Conservation (phyloP, 768 basidiomycete genomes). For the Kondoa subrosea region DNA sequence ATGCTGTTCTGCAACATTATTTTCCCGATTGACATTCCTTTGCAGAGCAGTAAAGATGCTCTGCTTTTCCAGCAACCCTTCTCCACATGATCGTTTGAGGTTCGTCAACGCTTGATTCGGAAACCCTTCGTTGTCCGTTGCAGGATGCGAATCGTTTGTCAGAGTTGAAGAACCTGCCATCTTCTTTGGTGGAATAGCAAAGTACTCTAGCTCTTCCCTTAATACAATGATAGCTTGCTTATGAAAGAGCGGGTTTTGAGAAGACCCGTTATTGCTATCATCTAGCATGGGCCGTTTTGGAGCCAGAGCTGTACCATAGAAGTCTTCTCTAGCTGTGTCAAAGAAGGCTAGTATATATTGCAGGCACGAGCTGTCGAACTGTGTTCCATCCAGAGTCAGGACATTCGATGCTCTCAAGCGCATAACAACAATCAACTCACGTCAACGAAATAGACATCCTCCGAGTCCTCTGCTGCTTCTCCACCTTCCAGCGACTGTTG, state of each 20-base stretch:
- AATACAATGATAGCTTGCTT: slow-evolving; percentile 98
- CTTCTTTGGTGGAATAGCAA: slow-evolving; percentile 67
- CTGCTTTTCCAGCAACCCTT: slow-evolving; percentile 67
- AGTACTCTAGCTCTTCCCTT: slow-evolving; percentile 94
- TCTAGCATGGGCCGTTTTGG: slow-evolving; percentile 9
- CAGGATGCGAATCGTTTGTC: slow-evolving; percentile 33
- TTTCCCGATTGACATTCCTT: slow-evolving; percentile 97
- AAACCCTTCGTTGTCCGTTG: slow-evolving; percentile 51
- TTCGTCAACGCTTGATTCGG: slow-evolving; percentile 61
- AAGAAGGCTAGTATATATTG: slow-evolving; percentile 86
- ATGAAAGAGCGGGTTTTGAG: slow-evolving; percentile 73
- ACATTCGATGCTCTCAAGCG: no score
- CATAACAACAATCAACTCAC: slow-evolving; percentile 41
- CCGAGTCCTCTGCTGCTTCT: slow-evolving; percentile 60
- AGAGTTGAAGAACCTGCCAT: slow-evolving; percentile 12
- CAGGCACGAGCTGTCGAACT: slow-evolving; percentile 98
- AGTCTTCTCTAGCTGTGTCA: slow-evolving; percentile 63
- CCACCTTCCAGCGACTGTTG: slow-evolving; percentile 38
- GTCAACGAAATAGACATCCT: slow-evolving; percentile 89
- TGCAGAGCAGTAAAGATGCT: slow-evolving; percentile 96
- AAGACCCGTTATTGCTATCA: slow-evolving; percentile 30
- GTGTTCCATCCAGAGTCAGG: background rate
- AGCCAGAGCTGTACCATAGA: slow-evolving; percentile 54
- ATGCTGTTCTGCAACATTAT: slow-evolving; percentile 96
- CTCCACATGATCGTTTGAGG: slow-evolving; percentile 71